Evolutionary conservation across 2,329 filamentous ascomycete species (phyloP), one percentile per base, ranked within the genome.

Genomic region (Byssothecium circinans): DNA sequence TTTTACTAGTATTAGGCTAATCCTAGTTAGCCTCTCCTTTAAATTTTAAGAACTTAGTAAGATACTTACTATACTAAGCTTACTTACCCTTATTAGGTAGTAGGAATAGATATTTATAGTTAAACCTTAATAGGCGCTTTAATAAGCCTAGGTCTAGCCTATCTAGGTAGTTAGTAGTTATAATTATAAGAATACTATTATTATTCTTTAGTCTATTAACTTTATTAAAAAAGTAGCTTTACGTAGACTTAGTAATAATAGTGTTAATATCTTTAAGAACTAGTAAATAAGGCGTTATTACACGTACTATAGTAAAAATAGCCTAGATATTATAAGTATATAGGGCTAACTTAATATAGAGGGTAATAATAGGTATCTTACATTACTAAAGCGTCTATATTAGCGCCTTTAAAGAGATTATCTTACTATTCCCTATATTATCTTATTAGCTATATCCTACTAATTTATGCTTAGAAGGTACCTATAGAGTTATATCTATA

Each of bases 51-150:
- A 19, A 20, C 19, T 18, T 2, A 4, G n/a, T 27, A 30, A 3
- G 18, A 12, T 30, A 10, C 17, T 78, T 74, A 69, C 81, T 81
- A 68, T 87, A 87, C 36, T 75, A 73, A 10, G 76, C 68, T 38
- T 84, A 74, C 69, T 87, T 79, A 11, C 75, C 72, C 45, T 75
- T 64, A 45, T 58, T 69, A 0, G 84, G 84, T 46, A 83, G 75
- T 2, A 81, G 80, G 64, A 87, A 87, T 43, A 80, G 70, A 61
- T 86, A 87, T 59, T 87, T 86, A 39, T 85, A 71, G 60, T 87
- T 84, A 61, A 88, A 87, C 2, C 84, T 74, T 17, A 80, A 84
- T 1, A 83, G 84, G 2, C 85, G 77, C 73, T 86, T 86, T 8
- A 80, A 75, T 22, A 85, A 67, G 7, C 69, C 71, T 6, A 71